These are phyloP conservation scores for Luvunga scandens DNA, from an alignment of 345 rosid species.

Conservation along the genomic window DNA sequence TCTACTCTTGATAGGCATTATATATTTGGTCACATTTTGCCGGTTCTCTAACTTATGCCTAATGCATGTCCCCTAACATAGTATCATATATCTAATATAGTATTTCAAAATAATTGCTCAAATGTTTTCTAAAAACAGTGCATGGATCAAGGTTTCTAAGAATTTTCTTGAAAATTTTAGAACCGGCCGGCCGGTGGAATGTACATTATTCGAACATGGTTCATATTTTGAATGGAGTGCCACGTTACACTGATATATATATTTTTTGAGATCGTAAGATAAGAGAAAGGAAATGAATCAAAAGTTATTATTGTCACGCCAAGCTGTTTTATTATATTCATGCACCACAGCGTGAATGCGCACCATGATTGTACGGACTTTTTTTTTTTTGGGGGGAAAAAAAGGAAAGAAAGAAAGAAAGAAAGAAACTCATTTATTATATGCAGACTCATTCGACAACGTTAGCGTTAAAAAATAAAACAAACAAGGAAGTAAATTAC, in stretches of 20 bases:
- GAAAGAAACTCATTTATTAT: not conserved
- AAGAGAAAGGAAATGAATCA: not conserved
- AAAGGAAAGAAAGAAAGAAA: not conserved
- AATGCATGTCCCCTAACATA: not conserved
- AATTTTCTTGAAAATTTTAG: not conserved
- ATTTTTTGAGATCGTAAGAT: not conserved
- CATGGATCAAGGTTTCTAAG: not conserved
- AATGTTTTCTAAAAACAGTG: not conserved
- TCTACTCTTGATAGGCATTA: not conserved
- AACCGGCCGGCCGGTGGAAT: not conserved
- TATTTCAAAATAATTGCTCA: not conserved
- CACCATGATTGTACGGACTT: conserved; percentile 25
- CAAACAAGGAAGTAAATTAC: not conserved
- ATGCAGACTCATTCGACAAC: not conserved
- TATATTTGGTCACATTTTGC: not conserved
- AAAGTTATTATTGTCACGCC: conserved; percentile 20
- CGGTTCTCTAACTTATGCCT: not conserved
- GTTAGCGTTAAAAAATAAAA: not conserved
- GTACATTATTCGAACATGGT: conserved; percentile 6
- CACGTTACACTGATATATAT: not conserved
- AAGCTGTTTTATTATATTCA: conserved; percentile 25
- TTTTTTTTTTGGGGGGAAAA: too few species aligned
- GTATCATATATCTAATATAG: not conserved
- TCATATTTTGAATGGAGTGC: not conserved
- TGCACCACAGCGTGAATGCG: conserved; percentile 21